These are phyloP conservation scores for Linum tenue DNA, from an alignment of 345 rosid genomes.

Conservation along the genomic window DNA sequence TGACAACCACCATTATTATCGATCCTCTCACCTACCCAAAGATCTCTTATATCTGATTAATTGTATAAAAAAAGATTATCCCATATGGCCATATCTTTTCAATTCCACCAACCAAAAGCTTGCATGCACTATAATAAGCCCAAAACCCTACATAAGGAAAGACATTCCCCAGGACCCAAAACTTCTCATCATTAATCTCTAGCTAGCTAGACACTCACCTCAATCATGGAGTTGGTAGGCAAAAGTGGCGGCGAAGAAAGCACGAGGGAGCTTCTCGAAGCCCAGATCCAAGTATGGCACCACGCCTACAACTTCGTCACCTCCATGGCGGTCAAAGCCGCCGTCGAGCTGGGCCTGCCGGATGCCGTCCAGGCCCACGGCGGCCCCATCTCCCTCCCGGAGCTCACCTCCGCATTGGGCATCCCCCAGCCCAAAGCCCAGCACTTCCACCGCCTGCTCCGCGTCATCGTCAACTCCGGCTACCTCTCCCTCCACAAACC, in stretches of 20 bases:
- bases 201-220: too few relatives aligned
- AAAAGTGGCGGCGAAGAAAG: background rate
- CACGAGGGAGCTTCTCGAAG: background rate
- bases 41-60: too few relatives aligned
- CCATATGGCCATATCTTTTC: too few relatives aligned
- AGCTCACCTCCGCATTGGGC: background rate
- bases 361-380: background rate
- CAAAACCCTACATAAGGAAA: too few relatives aligned
- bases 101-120: too few relatives aligned
- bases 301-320: background rate
- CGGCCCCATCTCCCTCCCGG: background rate
- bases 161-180: too few relatives aligned
- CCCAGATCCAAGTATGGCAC: background rate
- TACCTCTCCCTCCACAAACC: background rate
- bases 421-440: background rate
- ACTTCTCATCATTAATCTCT: too few relatives aligned
- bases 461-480: background rate
- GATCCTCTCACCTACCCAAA: too few relatives aligned
- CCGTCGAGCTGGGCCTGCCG: background rate
- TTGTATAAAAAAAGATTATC: too few relatives aligned
- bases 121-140: too few relatives aligned
- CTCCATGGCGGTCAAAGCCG: background rate
- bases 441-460: background rate
- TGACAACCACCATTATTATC: too few relatives aligned
- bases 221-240: too few relatives aligned